Evolutionary conservation across 768 basidiomycete genomes (phyloP), one percentile per base, ranked within the genome.

Genomic region (Naganishia friedmannii): DNA sequence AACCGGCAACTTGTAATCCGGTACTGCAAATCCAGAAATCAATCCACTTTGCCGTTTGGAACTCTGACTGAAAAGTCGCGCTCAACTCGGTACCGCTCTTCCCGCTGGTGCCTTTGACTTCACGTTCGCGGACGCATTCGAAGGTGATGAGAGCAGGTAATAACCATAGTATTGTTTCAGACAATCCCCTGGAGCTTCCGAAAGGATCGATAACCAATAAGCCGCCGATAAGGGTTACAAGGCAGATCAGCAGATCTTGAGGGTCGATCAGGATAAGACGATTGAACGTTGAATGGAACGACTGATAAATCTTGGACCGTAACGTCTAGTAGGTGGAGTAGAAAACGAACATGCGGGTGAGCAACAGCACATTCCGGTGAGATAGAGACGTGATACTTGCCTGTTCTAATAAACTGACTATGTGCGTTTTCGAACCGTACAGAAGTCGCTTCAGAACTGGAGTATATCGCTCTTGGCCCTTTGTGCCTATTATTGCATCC

Each of bases 21-120:
- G 42, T 45, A 26, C 42, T 46, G 7, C 37, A 42, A 42, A 45
- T 45, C 60, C 60, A 63, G 60, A 42, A 63, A 63, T 63, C 60
- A 1, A 63, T 29, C 60, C 60, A 63, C 32, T 46, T 63, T 26
- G 39, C 39, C 37, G 60, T 45, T 45, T 42, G 60, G n/a, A n/a
- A 15, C 3, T 39, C 32, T 23, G 28, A 42, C 19, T 7, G 39
- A 3, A 12, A 39, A 7, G 42, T 23, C 15, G 8, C 3, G n/a
- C 39, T 37, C 34, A 19, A 10, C 17, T 23, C 37, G 37, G 13
- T 9, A 29, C 6, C 12, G 39, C 13, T 0, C 3, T 28, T 21
- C 9, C 0, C 7, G 8, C 26, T 9, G 39, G 17, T 12, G 23
- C 13, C 12, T 12, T 23, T 23, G 42, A 23, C 7, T 15, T 28